phyloP scores from a whole-genome alignment of 305 asterid species.

The Solanum chacoense region DNA sequence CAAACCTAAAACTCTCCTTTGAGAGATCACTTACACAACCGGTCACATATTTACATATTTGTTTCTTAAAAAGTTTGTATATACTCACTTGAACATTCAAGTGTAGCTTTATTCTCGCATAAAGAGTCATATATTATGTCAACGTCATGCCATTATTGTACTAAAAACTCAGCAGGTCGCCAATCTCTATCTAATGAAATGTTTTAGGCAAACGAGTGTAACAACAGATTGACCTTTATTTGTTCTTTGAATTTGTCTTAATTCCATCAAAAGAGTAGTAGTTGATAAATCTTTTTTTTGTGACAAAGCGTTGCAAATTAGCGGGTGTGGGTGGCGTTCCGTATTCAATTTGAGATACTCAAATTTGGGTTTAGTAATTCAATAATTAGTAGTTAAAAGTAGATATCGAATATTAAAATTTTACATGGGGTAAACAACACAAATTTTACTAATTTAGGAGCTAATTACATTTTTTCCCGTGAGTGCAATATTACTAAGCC shows the following conservation, averaged over 20 bases:
- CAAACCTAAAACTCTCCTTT: background rate
- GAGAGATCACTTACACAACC: background rate
- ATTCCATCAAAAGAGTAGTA: background rate
- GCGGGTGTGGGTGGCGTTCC: too few species aligned
- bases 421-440: too few species aligned
- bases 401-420: background rate
- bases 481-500: too few species aligned
- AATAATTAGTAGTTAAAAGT: too few species aligned
- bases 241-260: background rate
- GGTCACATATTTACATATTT: background rate
- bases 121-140: background rate
- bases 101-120: background rate
- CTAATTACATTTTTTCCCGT: too few species aligned
- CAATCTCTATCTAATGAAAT: background rate
- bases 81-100: background rate
- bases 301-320: background rate
- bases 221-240: background rate
- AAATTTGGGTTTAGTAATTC: too few species aligned
- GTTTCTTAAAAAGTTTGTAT: background rate
- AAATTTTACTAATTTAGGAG: too few species aligned
- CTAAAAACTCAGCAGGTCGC: background rate
- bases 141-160: background rate
- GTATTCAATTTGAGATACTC: background rate
- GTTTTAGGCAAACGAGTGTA: background rate
- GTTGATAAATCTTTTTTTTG: background rate